Evolutionary conservation across 306 rosid species (phyloP).

Genomic region (Gynostemma pentaphyllum): DNA sequence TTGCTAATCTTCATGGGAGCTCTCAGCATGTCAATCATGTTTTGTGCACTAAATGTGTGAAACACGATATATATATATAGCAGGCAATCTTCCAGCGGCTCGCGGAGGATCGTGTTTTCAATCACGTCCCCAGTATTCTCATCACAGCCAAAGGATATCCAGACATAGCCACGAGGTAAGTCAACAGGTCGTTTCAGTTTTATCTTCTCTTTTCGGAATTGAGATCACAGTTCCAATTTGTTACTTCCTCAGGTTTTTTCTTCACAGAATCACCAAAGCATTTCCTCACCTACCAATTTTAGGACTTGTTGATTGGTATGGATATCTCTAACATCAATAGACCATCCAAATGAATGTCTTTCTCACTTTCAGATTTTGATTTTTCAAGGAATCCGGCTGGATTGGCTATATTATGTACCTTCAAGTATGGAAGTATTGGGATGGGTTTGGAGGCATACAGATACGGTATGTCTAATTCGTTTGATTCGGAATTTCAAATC

Average conservation of each 20-base stretch:
- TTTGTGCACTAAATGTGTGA: not conserved
- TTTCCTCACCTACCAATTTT: constrained; percentile 78
- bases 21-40: not conserved
- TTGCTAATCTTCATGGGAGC: not conserved
- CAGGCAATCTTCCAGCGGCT: constrained; percentile 82
- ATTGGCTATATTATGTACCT: constrained; percentile 76
- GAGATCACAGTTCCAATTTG: not conserved
- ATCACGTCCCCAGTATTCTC: constrained; percentile 82
- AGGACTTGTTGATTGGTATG: constrained; percentile 81
- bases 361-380: not conserved
- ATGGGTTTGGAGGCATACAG: constrained; percentile 90
- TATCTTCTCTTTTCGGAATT: constrained; percentile 9
- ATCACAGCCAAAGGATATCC: constrained; percentile 95
- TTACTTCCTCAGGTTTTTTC: constrained; percentile 44
- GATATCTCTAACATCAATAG: not conserved
- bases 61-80: constrained; percentile 19
- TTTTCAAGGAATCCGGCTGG: constrained; percentile 90
- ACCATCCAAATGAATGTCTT: not conserved
- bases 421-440: constrained; percentile 76
- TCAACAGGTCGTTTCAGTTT: not conserved
- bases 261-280: constrained; percentile 55
- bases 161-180: constrained; percentile 78
- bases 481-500: not conserved
- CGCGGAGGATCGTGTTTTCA: constrained; percentile 58
- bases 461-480: constrained; percentile 40